Base-by-base conservation (phyloP, 805 yeast species). In the Candida koratica region DNA sequence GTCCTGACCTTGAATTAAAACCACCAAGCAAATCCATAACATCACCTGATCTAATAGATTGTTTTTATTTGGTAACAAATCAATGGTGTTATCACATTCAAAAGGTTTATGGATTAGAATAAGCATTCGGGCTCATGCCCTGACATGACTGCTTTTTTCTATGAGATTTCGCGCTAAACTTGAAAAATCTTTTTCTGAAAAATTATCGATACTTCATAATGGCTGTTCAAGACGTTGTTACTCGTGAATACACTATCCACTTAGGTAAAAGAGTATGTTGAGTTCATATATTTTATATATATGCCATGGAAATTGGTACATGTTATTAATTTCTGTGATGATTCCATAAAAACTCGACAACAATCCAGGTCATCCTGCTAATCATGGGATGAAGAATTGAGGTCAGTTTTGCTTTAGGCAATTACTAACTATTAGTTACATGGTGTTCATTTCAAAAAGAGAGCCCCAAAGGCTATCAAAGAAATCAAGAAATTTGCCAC, bases 191-290 rank as follows among this genome's bases (percentile, higher is more conserved):
- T 17, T 16, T 31, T 12, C 17, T 34, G 44, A 44, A 42, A 41
- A 44, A 28, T 34, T 44, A 39, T 44, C 33, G 28, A 24, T 24
- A 12, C 31, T 25, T 15, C 32, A 74, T 18, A 72, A 78, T 81
- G 74, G 94, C 90, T 74, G 78, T 88, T 71, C 84, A 85, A 78
- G 97, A 93, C 89, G 96, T 88, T 75, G 97, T 93, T 75, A 85
- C 98, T 73, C 95, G 99, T 76, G 99, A 93, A 79, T 93, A 93
- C 87, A 93, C 98, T 82, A 89, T 93, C 75, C 90, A 93, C 87
- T 78, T 90, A 75, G 96, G 88, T 95, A 90, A 88, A 76, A 88
- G 97, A 78, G 95, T 86, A 83, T 69, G 94, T 84, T 29, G 32
- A 29, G 32, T 29, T 29, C 32, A 29, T 29, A 29, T 29, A 29